phyloP scores from a whole-genome alignment of 495 filamentous ascomycete species.

The Trichocladium antarcticum region DNA sequence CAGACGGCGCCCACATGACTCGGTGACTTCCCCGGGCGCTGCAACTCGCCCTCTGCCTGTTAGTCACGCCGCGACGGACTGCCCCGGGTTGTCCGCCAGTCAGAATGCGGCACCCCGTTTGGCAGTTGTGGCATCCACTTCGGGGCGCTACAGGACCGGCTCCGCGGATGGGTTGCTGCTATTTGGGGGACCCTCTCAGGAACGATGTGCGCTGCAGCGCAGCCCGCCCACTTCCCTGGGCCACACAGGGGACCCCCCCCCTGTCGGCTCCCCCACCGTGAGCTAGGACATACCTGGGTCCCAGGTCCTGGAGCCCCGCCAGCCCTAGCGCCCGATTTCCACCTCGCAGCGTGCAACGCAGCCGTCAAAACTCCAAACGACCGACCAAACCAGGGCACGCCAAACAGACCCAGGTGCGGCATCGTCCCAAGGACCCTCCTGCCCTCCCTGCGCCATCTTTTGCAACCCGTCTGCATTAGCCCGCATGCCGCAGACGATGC shows the following conservation, averaged over 20 bases:
- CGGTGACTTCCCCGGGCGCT: background rate
- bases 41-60: background rate
- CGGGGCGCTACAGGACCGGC: too few species aligned
- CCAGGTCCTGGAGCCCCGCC: background rate
- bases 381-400: too few species aligned
- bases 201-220: background rate
- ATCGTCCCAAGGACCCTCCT: conserved; percentile 5
- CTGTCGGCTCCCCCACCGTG: conserved; percentile 1
- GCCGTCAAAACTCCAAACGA: conserved; percentile 6
- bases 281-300: background rate
- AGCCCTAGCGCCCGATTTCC: background rate
- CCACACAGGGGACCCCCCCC: conserved; percentile 1
- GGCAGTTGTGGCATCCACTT: conserved; percentile 2
- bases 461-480: conserved; percentile 22
- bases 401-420: conserved; percentile 10
- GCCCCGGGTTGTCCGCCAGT: conserved; percentile 8
- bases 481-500: conserved; percentile 16
- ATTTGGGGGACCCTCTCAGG: background rate
- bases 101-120: conserved; percentile 5
- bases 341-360: conserved; percentile 5
- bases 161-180: too few species aligned
- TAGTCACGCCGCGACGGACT: conserved; percentile 16
- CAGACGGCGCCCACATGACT: conserved; percentile 9
- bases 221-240: conserved; percentile 1
- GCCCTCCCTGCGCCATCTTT: conserved; percentile 22